These are phyloP conservation scores for Paradendryphiella salina DNA, from an alignment of 2,329 filamentous ascomycete species.

Conservation along the genomic window DNA sequence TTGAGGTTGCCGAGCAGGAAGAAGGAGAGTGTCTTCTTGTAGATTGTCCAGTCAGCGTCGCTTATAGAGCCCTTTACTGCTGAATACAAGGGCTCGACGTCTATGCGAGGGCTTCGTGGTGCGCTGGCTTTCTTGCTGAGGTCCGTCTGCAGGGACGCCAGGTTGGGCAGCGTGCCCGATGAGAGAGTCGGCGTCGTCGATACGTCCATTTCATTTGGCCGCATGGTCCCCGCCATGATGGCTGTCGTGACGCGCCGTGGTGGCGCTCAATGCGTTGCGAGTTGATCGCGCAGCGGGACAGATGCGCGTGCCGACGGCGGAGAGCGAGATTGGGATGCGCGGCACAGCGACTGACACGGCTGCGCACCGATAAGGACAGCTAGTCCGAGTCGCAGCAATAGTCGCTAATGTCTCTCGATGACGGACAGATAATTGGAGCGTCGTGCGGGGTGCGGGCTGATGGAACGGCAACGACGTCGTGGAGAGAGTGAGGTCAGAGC, in stretches of 20 bases:
- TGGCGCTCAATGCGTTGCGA: slow-evolving; percentile 17
- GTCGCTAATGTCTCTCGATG: slow-evolving; percentile 18
- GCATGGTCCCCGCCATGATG: slow-evolving; percentile 46
- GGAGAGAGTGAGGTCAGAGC: slow-evolving; percentile 31
- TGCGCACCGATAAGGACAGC: slow-evolving; percentile 4
- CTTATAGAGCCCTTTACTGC: slow-evolving; percentile 63
- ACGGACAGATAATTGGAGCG: slow-evolving; percentile 10
- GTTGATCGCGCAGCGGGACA: slow-evolving; percentile 7
- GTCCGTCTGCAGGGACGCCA: slow-evolving; percentile 48
- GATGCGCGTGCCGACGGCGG: slow-evolving; percentile 15
- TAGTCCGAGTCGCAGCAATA: slow-evolving; percentile 19
- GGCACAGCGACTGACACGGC: slow-evolving; percentile 5
- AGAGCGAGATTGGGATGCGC: slow-evolving; percentile 2
- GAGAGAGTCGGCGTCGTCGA: slow-evolving; percentile 42
- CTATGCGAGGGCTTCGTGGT: slow-evolving; percentile 61
- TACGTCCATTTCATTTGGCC: slow-evolving; percentile 44
- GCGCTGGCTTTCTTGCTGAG: slow-evolving; percentile 52
- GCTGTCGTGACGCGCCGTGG: slow-evolving; percentile 12
- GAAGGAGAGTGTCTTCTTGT: slow-evolving; percentile 61
- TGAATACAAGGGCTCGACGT: slow-evolving; percentile 65
- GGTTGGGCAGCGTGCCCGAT: slow-evolving; percentile 40
- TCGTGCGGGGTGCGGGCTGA: slow-evolving; percentile 28
- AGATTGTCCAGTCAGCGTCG: slow-evolving; percentile 60
- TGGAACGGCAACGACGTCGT: slow-evolving; percentile 20
- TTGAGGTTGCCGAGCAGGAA: slow-evolving; percentile 65